Conservation (phyloP, 2,329 filamentous ascomycete species). For the Cladosporium cucumerinum region DNA sequence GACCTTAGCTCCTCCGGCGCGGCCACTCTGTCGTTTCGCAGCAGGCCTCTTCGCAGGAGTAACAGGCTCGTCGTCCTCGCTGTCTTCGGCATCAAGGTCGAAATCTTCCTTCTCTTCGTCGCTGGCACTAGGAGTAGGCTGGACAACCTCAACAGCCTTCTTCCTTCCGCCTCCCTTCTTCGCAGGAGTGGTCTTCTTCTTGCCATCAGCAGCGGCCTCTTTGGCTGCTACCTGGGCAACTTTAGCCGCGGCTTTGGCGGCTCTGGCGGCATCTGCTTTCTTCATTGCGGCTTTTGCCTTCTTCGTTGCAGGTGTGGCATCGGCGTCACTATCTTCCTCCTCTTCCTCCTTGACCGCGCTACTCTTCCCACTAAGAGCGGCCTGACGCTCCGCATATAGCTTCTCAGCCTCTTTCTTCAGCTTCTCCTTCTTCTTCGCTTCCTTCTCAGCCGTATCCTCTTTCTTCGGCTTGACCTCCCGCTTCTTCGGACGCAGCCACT, state of each 20-base stretch:
- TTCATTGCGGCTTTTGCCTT: constrained; percentile 37
- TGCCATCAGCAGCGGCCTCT: constrained; percentile 18
- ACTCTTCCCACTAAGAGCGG: constrained; percentile 23
- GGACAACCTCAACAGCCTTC: constrained; percentile 21
- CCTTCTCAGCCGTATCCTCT: constrained; percentile 17
- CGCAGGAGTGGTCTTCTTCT: constrained; percentile 10
- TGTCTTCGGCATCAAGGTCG: constrained; percentile 40
- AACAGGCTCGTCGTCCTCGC: constrained; percentile 28
- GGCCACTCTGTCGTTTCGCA: constrained; percentile 18
- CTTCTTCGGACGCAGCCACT: constrained; percentile 83
- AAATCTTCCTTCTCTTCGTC: constrained; percentile 33
- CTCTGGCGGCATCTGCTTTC: constrained; percentile 25
- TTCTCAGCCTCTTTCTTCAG: constrained; percentile 32
- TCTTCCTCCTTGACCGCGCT: constrained; percentile 23
- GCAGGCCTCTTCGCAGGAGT: constrained; percentile 18
- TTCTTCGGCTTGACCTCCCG: constrained; percentile 57
- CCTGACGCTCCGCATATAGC: constrained; percentile 26
- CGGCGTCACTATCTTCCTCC: constrained; percentile 33
- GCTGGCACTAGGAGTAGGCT: constrained; percentile 42
- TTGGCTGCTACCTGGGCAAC: constrained; percentile 18
- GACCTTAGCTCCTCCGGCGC: constrained; percentile 22
- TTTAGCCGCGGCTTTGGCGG: constrained; percentile 25
- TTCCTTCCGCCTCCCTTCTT: constrained; percentile 5
- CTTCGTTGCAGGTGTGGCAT: constrained; percentile 40
- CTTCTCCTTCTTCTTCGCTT: constrained; percentile 32